Conservation (phyloP, 805 yeast genomes). For the Nadsonia fulvescens region DNA sequence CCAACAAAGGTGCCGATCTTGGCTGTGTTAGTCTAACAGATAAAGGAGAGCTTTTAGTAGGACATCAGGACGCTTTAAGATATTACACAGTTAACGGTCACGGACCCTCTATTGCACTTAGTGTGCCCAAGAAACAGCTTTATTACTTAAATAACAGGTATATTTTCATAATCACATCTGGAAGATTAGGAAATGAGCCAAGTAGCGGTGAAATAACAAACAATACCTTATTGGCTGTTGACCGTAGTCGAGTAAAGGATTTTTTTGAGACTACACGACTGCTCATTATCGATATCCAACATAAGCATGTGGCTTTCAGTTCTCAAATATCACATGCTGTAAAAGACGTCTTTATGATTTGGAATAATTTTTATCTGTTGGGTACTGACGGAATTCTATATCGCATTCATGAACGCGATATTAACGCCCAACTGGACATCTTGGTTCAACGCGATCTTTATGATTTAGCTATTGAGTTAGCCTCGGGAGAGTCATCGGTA, state of each 20-base stretch:
- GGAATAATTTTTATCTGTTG: constrained; percentile 41
- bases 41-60: constrained; percentile 32
- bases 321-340: constrained; percentile 52
- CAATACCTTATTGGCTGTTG: too few species aligned
- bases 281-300: constrained; percentile 47
- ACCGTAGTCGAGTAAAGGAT: too few species aligned
- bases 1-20: constrained; percentile 27
- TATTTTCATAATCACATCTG: constrained; percentile 40
- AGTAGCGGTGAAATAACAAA: too few species aligned
- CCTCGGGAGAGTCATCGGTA: too few species aligned
- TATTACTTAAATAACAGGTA: constrained; percentile 33
- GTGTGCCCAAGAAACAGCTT: constrained; percentile 35
- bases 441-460: constrained; percentile 54
- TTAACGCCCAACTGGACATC: constrained; percentile 50
- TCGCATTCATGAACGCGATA: constrained; percentile 44
- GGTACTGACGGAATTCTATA: constrained; percentile 64
- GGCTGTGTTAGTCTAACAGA: constrained; percentile 23
- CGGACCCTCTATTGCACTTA: constrained; percentile 27
- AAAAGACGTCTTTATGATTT: constrained; percentile 34
- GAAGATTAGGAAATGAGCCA: too few species aligned
- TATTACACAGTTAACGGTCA: constrained; percentile 42
- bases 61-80: constrained; percentile 47
- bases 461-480: constrained; percentile 54
- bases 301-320: constrained; percentile 54
- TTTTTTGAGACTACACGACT: constrained; percentile 31